phyloP scores from a whole-genome alignment of 1,139 yeast genomes.

The Suhomyces maxii region DNA sequence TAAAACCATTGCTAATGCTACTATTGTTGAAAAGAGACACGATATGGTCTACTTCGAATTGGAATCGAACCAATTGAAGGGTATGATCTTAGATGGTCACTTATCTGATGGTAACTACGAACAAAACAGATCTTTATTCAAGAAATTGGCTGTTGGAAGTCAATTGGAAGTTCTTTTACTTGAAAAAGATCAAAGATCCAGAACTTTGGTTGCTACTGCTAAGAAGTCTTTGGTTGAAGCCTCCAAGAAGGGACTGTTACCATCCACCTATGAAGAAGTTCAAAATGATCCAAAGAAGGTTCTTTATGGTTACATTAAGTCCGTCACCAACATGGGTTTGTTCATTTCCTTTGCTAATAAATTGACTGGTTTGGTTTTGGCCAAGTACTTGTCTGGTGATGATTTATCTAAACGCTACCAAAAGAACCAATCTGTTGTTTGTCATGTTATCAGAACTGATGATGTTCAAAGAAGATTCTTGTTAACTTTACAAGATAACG shows the following conservation, averaged over 20 bases:
- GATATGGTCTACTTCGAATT: conserved; percentile 71
- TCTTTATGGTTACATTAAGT: conserved; percentile 73
- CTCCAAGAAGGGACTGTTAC: conserved; percentile 56
- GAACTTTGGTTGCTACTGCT: conserved; percentile 60
- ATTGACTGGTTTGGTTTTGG: conserved; percentile 80
- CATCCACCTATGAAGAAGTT: conserved; percentile 60
- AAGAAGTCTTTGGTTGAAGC: conserved; percentile 70
- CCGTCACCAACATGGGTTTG: conserved; percentile 75
- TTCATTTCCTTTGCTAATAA: conserved; percentile 82
- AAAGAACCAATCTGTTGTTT: conserved; percentile 66
- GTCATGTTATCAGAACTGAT: conserved; percentile 63
- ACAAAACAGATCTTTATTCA: conserved; percentile 63
- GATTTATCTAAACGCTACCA: conserved; percentile 59
- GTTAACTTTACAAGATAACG: conserved; percentile 51
- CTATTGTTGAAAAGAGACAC: conserved; percentile 72
- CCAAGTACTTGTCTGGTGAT: conserved; percentile 65
- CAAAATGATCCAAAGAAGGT: conserved; percentile 41
- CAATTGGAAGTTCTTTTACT: conserved; percentile 61
- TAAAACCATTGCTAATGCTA: conserved; percentile 58
- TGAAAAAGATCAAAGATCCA: conserved; percentile 63
- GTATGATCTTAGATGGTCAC: conserved; percentile 74
- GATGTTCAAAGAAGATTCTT: conserved; percentile 70
- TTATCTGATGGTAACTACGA: conserved; percentile 74
- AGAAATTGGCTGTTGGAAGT: conserved; percentile 61
- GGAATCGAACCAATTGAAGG: conserved; percentile 56